Base-by-base conservation (phyloP, 495 filamentous ascomycete species). In the Aspergillus nidulans region DNA sequence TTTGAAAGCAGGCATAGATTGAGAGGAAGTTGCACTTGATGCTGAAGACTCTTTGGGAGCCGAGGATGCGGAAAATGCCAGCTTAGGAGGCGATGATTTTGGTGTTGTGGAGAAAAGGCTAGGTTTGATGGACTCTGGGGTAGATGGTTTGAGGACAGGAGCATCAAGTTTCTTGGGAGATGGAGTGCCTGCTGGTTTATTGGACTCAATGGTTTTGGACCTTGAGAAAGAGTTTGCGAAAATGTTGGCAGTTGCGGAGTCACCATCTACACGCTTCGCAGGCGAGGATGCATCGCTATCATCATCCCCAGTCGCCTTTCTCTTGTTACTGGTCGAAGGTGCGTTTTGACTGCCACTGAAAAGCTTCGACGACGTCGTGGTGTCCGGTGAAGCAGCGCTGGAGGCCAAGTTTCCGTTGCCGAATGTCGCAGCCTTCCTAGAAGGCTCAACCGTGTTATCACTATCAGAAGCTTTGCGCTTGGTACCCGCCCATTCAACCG, bases 161-260 rank as follows among this genome's bases (percentile, higher is more conserved):
- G 49, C 28, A 19, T 57, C 24, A 1, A 52, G 23, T 2, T 51
- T 49, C 26, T 49, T 49, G 16, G 58, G 15, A 15, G 60, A 24
- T 13, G 36, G 38, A 26, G 55, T 13, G 23, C 56, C 40, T 8
- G 50, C 30, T 3, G 56, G 7, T 13, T 62, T 59, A 16, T 42
- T 21, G 45, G 60, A 50, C 6, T 61, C 60, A 19, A 56, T 49
- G 13, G 67, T 51, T 21, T 57, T 59, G 1, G 71, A 69, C 6
- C 64, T 61, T 2, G 71, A 74, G 36, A 76, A 76, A 10, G 74
- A 72, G 52, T 70, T 65, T n/a, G 73, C 72, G 32, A 77, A 77
- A 18, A 74, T 66, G 48, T 36, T 70, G 3, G 70, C 65, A 16
- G 73, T 76, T 3, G 64, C 60, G 16, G 74, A 73, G 20, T 62